Percentiles rank a stretch among this genome's conserved stretches.
Evolutionary conservation across 2,329 filamentous ascomycete genomes (phyloP).

Genomic region (Diplocarpon rosae): DNA sequence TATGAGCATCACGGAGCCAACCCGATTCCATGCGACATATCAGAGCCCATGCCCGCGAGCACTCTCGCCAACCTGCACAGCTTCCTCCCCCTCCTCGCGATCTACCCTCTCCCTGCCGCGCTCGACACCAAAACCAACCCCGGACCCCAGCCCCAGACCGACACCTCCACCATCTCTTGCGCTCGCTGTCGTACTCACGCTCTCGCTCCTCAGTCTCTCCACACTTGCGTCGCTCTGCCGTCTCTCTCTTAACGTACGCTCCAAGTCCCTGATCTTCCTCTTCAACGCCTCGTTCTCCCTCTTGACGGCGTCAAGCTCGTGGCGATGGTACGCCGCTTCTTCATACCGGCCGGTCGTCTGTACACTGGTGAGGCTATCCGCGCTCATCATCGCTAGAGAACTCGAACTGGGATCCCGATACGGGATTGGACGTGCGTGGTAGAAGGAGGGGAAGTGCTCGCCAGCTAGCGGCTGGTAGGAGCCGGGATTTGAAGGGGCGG

Average conservation of each 20-base stretch:
- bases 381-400: neutral
- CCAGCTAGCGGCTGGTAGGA: slow-evolving; percentile 19
- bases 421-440: slow-evolving; percentile 20
- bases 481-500: slow-evolving; percentile 18
- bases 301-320: slow-evolving; percentile 50
- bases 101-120: slow-evolving; percentile 27
- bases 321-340: slow-evolving; percentile 47
- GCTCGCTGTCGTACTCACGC: slow-evolving; percentile 40
- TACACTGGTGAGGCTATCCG: slow-evolving; percentile 32
- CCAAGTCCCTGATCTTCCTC: slow-evolving; percentile 49
- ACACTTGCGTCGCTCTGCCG: slow-evolving; percentile 31
- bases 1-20: no score
- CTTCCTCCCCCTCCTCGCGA: slow-evolving; percentile 35
- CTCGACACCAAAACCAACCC: neutral
- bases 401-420: slow-evolving; percentile 17
- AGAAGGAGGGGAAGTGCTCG: slow-evolving; percentile 24
- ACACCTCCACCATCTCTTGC: slow-evolving; percentile 31
- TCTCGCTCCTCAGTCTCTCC: slow-evolving; percentile 33
- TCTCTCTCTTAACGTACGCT: slow-evolving; percentile 35
- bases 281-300: slow-evolving; percentile 53
- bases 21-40: neutral
- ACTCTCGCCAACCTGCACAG: slow-evolving; percentile 50
- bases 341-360: slow-evolving; percentile 50
- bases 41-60: slow-evolving; percentile 37
- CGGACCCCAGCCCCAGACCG: slow-evolving; percentile 4